Conservation (phyloP, 768 basidiomycete genomes). For the Auricularia sp. region DNA sequence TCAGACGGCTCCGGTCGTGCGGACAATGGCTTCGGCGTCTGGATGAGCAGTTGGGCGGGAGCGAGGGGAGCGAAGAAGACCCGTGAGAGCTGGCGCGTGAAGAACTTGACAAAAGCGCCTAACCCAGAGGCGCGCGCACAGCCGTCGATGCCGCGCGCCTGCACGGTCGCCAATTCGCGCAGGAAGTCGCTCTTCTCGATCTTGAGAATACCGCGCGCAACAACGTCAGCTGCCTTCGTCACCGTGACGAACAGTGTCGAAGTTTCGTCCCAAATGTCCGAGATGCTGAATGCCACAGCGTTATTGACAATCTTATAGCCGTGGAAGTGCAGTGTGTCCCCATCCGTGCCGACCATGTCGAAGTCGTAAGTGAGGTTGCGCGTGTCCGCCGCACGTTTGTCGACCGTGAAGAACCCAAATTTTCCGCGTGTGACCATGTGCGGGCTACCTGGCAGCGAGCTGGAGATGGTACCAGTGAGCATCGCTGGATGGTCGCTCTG, state of each 20-base stretch:
- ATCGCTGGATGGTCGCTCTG: slow-evolving; percentile 2
- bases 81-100: background rate
- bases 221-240: background rate
- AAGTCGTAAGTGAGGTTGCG: slow-evolving; percentile 5
- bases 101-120: background rate
- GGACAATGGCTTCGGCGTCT: background rate
- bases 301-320: slow-evolving; percentile 5
- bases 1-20: background rate
- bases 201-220: background rate
- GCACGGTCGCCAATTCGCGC: background rate
- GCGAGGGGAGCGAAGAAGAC: background rate
- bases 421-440: slow-evolving; percentile 1
- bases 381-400: slow-evolving; percentile 1
- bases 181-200: slow-evolving; percentile 2
- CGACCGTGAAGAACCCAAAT: slow-evolving; percentile 5
- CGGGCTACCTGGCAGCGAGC: background rate
- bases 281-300: slow-evolving; percentile 1
- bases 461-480: background rate
- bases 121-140: background rate
- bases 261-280: slow-evolving; percentile 1
- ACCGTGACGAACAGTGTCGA: slow-evolving; percentile 4
- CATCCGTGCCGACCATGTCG: slow-evolving; percentile 2
- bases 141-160: background rate
- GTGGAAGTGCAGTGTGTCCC: background rate
- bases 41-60: background rate